These are phyloP conservation scores for Russula compacta DNA, from an alignment of 768 basidiomycete species.

Conservation along the genomic window DNA sequence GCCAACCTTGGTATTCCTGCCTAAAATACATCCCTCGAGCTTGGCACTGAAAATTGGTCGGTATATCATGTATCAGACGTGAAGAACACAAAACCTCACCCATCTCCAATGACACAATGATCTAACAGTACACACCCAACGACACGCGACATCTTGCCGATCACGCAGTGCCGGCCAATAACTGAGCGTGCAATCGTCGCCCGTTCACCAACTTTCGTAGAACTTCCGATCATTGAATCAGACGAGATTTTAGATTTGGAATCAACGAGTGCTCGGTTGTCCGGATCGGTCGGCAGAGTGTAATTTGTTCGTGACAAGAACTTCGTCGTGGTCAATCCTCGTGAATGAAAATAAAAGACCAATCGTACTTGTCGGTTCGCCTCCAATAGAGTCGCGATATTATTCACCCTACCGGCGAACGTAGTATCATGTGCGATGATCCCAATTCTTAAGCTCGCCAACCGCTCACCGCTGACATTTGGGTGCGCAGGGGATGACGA, in stretches of 20 bases:
- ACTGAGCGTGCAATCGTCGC: slow-evolving; percentile 60
- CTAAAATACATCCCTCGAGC: slow-evolving; percentile 67
- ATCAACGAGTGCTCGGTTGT: slow-evolving; percentile 62
- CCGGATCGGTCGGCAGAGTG: slow-evolving; percentile 48
- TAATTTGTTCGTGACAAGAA: slow-evolving; percentile 45
- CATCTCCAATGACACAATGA: slow-evolving; percentile 81
- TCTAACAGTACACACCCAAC: slow-evolving; percentile 78
- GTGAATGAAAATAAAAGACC: not conserved
- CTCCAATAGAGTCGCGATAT: slow-evolving; percentile 66
- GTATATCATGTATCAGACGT: not conserved
- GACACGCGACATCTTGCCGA: slow-evolving; percentile 80
- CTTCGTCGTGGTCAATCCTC: slow-evolving; percentile 29
- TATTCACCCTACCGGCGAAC: slow-evolving; percentile 66
- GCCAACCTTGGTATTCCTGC: slow-evolving; percentile 65
- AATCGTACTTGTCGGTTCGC: slow-evolving; percentile 64
- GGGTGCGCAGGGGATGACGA: slow-evolving; percentile 38
- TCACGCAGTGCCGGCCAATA: slow-evolving; percentile 61
- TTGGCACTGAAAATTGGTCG: slow-evolving; percentile 44
- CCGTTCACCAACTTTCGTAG: slow-evolving; percentile 73
- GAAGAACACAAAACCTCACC: slow-evolving; percentile 37
- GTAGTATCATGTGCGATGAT: slow-evolving; percentile 47
- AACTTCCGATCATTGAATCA: slow-evolving; percentile 75
- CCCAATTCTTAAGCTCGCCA: slow-evolving; percentile 53
- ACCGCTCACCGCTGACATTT: slow-evolving; percentile 28
- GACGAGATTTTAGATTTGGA: slow-evolving; percentile 73